A percentile compares a stretch with the other conserved stretches of the same genome.
Evolutionary conservation across 768 basidiomycete genomes (phyloP).

Genomic region (Lanmaoa pseudosensibilis): DNA sequence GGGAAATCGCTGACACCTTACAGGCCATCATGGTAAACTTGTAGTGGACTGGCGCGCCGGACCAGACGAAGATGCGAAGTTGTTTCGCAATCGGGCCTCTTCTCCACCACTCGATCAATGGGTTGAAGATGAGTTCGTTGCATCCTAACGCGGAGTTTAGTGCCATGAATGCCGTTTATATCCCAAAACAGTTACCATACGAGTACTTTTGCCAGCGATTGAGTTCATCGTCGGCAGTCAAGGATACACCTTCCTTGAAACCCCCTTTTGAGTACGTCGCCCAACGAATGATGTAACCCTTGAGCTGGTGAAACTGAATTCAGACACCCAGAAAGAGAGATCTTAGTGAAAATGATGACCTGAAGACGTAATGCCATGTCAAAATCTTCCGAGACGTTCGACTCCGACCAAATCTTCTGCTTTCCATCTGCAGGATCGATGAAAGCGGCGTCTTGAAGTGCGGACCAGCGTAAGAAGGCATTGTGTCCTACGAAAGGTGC

Average conservation of each 20-base stretch:
- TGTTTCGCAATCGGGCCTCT: slow-evolving; percentile 83
- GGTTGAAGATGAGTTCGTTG: slow-evolving; percentile 78
- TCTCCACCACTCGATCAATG: slow-evolving; percentile 73
- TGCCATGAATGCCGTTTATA: slow-evolving; percentile 11
- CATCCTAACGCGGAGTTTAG: slow-evolving; percentile 30
- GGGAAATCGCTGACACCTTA: slow-evolving; percentile 19
- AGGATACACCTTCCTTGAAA: slow-evolving; percentile 90
- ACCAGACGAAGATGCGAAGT: slow-evolving; percentile 76
- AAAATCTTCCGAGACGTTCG: slow-evolving; percentile 70
- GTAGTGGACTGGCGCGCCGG: slow-evolving; percentile 73
- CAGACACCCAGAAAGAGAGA: slow-evolving; percentile 61
- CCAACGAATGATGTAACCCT: slow-evolving; percentile 45
- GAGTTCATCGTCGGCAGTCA: slow-evolving; percentile 88
- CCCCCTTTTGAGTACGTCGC: slow-evolving; percentile 83
- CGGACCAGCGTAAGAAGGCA: slow-evolving; percentile 87
- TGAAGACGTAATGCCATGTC: slow-evolving; percentile 64
- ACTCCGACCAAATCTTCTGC: slow-evolving; percentile 74
- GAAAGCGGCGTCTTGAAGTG: slow-evolving; percentile 85
- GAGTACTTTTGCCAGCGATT: slow-evolving; percentile 93
- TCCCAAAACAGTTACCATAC: slow-evolving; percentile 51
- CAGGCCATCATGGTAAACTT: slow-evolving; percentile 66
- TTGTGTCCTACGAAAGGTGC: slow-evolving; percentile 83
- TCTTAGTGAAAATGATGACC: slow-evolving; percentile 20
- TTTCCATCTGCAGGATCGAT: slow-evolving; percentile 51
- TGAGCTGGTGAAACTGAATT: slow-evolving; percentile 29